Evolutionary conservation across 495 filamentous ascomycete species (phyloP).

Genomic region (Penicillium subrubescens): DNA sequence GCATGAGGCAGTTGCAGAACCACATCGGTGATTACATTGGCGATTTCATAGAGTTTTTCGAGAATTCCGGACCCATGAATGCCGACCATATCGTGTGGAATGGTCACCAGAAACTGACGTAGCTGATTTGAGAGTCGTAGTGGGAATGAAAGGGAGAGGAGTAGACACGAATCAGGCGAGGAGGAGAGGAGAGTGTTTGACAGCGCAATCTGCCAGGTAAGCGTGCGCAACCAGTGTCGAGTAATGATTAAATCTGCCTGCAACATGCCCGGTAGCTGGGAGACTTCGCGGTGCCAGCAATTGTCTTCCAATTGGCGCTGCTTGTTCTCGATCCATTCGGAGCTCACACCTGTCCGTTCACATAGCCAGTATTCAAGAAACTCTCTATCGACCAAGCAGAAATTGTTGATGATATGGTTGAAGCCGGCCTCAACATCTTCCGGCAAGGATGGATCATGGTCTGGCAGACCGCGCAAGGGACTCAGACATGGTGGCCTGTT

Average conservation of each 20-base stretch:
- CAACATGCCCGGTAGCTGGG: constrained; percentile 42
- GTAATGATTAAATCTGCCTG: constrained; percentile 57
- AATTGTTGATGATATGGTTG: background rate
- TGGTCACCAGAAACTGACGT: constrained; percentile 43
- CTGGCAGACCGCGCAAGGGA: constrained; percentile 20
- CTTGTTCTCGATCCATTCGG: constrained; percentile 32
- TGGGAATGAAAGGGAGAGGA: constrained; percentile 44
- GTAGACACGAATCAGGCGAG: constrained; percentile 22
- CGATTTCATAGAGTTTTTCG: constrained; percentile 32
- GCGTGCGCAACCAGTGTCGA: constrained; percentile 55
- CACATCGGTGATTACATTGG: background rate
- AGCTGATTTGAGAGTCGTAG: constrained; percentile 53
- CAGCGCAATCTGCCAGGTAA: constrained; percentile 57
- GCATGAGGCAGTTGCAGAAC: constrained; percentile 24
- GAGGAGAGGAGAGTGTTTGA: constrained; percentile 49
- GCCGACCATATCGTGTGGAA: constrained; percentile 49
- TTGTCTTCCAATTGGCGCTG: constrained; percentile 30
- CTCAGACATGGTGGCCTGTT: constrained; percentile 26
- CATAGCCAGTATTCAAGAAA: constrained; percentile 2
- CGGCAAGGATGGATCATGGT: constrained; percentile 25
- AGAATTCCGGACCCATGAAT: constrained; percentile 59
- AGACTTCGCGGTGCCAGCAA: constrained; percentile 32
- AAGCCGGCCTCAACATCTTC: constrained; percentile 1
- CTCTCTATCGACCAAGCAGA: background rate
- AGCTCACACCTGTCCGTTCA: constrained; percentile 22